These are phyloP conservation scores for Hordeum pubiflorum DNA, from an alignment of 202 grass and related monocot species.

Conservation along the genomic window DNA sequence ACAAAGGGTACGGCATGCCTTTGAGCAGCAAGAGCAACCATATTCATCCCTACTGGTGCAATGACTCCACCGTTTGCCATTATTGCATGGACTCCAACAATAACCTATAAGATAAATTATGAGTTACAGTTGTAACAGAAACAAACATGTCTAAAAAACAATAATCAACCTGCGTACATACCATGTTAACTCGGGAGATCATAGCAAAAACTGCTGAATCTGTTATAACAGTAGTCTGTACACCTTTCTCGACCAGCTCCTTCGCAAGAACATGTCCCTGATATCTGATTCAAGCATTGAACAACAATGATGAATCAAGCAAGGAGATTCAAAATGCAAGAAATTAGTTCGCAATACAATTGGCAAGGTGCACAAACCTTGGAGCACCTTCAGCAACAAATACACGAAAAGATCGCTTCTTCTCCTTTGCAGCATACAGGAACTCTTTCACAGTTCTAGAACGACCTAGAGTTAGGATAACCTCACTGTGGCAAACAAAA, in stretches of 20 bases:
- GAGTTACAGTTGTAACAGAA: constrained; percentile 5
- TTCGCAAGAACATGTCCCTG: constrained; percentile 94
- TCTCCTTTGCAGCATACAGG: constrained; percentile 82
- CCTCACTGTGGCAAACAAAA: constrained; percentile 62
- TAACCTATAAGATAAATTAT: constrained; percentile 54
- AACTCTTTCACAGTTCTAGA: constrained; percentile 98
- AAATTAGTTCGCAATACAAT: neutral
- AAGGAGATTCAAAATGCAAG: neutral
- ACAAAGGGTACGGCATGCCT: constrained; percentile 97
- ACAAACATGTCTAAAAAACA: neutral
- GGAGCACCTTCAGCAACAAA: constrained; percentile 95
- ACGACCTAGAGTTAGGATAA: constrained; percentile 88
- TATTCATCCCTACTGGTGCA: constrained; percentile 89
- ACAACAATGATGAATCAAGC: neutral
- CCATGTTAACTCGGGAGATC: constrained; percentile 98
- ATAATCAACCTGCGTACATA: constrained; percentile 22
- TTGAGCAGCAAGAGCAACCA: constrained; percentile 94
- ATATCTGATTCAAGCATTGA: constrained; percentile 50
- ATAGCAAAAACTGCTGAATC: constrained; percentile 98
- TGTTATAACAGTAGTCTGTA: constrained; percentile 88
- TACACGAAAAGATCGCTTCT: constrained; percentile 88
- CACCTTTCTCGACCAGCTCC: constrained; percentile 75
- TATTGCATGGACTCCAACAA: constrained; percentile 95
- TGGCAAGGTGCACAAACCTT: constrained; percentile 44
- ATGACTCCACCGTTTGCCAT: constrained; percentile 98